Evolutionary conservation across 2,329 filamentous ascomycete genomes (phyloP), one percentile per base, ranked within the genome.

Genomic region (Pezicula carpinea): DNA sequence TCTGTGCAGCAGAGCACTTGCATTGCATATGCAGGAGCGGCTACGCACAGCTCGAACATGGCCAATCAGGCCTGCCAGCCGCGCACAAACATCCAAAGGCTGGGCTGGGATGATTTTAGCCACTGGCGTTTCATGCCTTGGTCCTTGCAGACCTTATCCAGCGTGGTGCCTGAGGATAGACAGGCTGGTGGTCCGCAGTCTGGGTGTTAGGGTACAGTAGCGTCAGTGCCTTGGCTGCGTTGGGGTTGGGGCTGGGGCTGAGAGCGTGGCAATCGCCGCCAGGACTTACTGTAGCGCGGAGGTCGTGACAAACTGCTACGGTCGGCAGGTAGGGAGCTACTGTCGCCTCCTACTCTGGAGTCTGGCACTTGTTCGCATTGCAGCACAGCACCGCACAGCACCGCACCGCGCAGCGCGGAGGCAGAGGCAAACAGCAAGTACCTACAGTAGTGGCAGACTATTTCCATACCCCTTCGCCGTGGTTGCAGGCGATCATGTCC

Each of bases 11-110:
- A 56, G 52, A 59, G 56, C 52, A 59, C 55, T 60, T 57, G 58
- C 58, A 61, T 59, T 49, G 53, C 58, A 59, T 61, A 57, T 62
- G 59, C 58, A 61, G 53, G 19, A 55, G 57, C 58, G 55, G 56
- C 55, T 58, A 58, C 52, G 44, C 51, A 50, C 58, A 60, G 53
- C 49, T 54, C 38, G 42, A 51, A 58, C 59, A 51, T 54, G 39
- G 39, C 59, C 59, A 59, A 61, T 62, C 47, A 56, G 4, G 40
- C 38, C 17, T 36, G 21, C 14, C 7, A 47, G 44, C 49, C 45
- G 48, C 39, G 39, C 44, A 35, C 48, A 53, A 50, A 47, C 48
- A 47, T 50, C 49, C 46, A 41, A 46, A 49, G 52, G 54, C 49
- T 49, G 50, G 43, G 46, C 46, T 51, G 47, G 46, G 57, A 49